Conservation (phyloP, 768 basidiomycete species). For the Lentinula raphanica region DNA sequence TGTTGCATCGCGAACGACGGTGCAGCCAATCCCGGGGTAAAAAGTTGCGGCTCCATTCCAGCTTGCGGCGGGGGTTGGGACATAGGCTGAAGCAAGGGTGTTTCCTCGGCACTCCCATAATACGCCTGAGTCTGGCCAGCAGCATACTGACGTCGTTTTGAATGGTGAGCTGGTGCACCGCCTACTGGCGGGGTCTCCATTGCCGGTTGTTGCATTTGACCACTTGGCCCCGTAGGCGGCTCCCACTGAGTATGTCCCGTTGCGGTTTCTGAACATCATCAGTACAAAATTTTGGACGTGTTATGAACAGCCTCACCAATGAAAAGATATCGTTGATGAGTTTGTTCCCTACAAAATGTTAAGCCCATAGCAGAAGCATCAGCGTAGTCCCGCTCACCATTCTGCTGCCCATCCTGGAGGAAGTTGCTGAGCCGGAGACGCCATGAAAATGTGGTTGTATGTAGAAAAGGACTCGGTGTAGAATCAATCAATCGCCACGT, state of each 20-base stretch:
- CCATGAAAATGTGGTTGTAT: conserved; percentile 27
- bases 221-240: conserved; percentile 28
- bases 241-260: conserved; percentile 91
- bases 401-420: conserved; percentile 92
- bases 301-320: conserved; percentile 56
- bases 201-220: conserved; percentile 17
- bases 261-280: conserved; percentile 59
- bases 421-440: conserved; percentile 57
- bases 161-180: conserved; percentile 37
- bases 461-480: conserved; percentile 7
- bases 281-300: conserved; percentile 7
- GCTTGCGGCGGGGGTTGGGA: conserved; percentile 30
- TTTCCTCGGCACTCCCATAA: conserved; percentile 48
- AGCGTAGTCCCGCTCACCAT: conserved; percentile 60
- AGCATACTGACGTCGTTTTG: conserved; percentile 89
- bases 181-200: conserved; percentile 41
- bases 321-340: conserved; percentile 80
- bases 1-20: conserved; percentile 66
- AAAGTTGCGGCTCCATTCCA: conserved; percentile 48
- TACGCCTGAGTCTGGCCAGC: conserved; percentile 91
- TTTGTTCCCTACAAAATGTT: conserved; percentile 58
- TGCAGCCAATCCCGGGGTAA: conserved; percentile 76
- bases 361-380: neutral
- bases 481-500: conserved; percentile 5
- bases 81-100: conserved; percentile 10